Conservation (phyloP, 495 filamentous ascomycete species). For the Choiromyces venosus region DNA sequence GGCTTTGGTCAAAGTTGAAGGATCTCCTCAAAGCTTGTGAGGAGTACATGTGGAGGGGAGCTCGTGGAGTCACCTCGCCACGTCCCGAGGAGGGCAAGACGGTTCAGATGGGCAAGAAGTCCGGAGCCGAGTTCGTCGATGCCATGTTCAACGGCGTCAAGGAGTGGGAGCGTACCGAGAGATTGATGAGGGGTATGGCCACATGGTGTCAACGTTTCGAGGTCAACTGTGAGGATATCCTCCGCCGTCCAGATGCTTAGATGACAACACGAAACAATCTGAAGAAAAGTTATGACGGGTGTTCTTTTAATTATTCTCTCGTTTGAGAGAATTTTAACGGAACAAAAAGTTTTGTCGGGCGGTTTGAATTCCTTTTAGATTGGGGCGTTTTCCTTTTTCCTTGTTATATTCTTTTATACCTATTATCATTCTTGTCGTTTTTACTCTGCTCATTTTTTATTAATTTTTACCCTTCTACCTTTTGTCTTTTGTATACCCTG, state of each 20-base stretch:
- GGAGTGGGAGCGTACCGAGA: constrained; percentile 87
- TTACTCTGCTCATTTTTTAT: constrained; percentile 14
- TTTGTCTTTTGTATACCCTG: constrained; percentile 30
- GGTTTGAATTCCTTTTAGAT: constrained; percentile 33
- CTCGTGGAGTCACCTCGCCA: constrained; percentile 55
- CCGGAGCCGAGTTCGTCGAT: constrained; percentile 93
- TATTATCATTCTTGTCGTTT: constrained; percentile 29
- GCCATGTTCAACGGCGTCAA: constrained; percentile 92
- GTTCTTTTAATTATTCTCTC: constrained; percentile 18
- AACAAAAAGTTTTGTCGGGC: constrained; percentile 23
- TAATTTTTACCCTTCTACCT: constrained; percentile 13
- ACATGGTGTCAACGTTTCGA: constrained; percentile 94
- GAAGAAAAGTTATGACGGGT: constrained; percentile 9
- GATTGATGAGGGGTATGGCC: constrained; percentile 86
- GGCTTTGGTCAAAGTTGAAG: constrained; percentile 79
- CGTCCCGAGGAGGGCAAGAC: constrained; percentile 57
- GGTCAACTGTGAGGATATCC: constrained; percentile 89
- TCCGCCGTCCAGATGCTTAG: constrained; percentile 53
- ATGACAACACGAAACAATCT: constrained; percentile 18
- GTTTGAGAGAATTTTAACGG: background rate
- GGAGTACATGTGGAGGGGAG: constrained; percentile 81
- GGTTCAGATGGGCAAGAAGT: constrained; percentile 81
- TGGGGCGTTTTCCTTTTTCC: constrained; percentile 14
- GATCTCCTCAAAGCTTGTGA: constrained; percentile 85
- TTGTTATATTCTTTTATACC: constrained; percentile 29